Percentiles rank a stretch among this genome's conserved stretches.
Evolutionary conservation across 1,284 basidiomycete genomes (phyloP).

Genomic region (Cryptococcus depauperatus): DNA sequence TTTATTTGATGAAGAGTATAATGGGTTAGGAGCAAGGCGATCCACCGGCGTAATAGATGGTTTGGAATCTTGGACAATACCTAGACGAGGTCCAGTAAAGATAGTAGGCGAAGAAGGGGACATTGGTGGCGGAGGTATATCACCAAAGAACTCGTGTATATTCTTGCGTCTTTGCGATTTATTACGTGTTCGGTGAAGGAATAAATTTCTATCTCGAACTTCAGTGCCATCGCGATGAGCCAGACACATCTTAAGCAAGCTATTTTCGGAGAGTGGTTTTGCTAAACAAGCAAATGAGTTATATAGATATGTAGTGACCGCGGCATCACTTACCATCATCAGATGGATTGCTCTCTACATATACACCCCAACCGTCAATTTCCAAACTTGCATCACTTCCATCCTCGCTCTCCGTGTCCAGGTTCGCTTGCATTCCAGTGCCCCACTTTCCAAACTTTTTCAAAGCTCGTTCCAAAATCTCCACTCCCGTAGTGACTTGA

Average conservation of each 20-base stretch:
- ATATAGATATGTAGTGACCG: constrained; percentile 5
- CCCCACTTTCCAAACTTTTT: constrained; percentile 74
- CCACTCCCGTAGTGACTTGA: constrained; percentile 66
- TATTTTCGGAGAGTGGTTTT: constrained; percentile 69
- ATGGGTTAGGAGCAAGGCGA: constrained; percentile 9
- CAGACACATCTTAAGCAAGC: constrained; percentile 77
- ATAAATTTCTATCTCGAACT: constrained; percentile 68
- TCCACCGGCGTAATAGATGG: constrained; percentile 1
- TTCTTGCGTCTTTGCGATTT: constrained; percentile 50
- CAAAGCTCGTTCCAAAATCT: constrained; percentile 75
- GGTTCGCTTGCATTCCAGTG: constrained; percentile 36
- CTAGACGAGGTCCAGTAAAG: constrained; percentile 31
- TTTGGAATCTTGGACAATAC: constrained; percentile 6
- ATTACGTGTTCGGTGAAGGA: constrained; percentile 51
- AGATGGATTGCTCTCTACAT: constrained; percentile 55
- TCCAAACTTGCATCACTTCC: constrained; percentile 53
- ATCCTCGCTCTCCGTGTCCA: constrained; percentile 45
- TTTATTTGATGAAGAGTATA: constrained; percentile 42
- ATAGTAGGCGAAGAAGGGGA: constrained; percentile 48
- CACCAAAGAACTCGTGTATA: constrained; percentile 56
- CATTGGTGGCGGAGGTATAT: constrained; percentile 46
- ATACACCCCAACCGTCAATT: constrained; percentile 83
- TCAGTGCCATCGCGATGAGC: constrained; percentile 60
- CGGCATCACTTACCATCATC: constrained; percentile 50
- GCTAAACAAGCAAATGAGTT: constrained; percentile 12